phyloP scores from a whole-genome alignment of 441 rosid species.

The Pelargonium australe region DNA sequence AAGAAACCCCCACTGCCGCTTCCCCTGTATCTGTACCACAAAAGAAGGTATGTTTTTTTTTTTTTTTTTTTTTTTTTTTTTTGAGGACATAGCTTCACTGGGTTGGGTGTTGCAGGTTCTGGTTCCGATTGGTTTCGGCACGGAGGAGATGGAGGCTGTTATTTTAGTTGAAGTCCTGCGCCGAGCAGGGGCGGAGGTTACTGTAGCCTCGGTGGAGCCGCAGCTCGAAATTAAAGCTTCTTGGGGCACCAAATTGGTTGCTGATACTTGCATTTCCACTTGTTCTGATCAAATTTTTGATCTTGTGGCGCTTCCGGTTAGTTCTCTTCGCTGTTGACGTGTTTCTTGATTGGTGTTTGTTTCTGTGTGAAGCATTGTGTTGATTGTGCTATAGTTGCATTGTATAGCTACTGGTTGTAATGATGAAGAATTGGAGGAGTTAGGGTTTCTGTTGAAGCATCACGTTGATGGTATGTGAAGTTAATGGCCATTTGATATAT shows the following conservation, averaged over 20 bases:
- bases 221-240: slow-evolving; percentile 76
- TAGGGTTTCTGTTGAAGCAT: no score
- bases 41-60: slow-evolving; percentile 45
- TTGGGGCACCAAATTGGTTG: slow-evolving; percentile 62
- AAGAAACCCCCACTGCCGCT: not conserved
- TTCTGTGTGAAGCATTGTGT: not conserved
- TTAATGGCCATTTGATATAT: no score
- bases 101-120: slow-evolving; percentile 47
- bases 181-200: slow-evolving; percentile 87
- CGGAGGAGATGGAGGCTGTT: slow-evolving; percentile 94
- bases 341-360: slow-evolving; percentile 5
- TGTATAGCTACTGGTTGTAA: not conserved
- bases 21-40: slow-evolving; percentile 26
- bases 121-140: slow-evolving; percentile 80
- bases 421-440: not conserved
- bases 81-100: slow-evolving; percentile 11
- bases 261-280: slow-evolving; percentile 60
- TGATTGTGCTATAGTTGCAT: not conserved
- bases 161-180: slow-evolving; percentile 66
- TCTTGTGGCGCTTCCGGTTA: slow-evolving; percentile 85
- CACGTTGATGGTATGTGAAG: no score
- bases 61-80: not conserved
- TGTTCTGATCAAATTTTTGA: slow-evolving; percentile 61
- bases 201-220: slow-evolving; percentile 79
- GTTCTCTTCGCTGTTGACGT: slow-evolving; percentile 23